phyloP scores from a whole-genome alignment of 176 grass and related monocot genomes.

The Rhynchospora pubera region DNA sequence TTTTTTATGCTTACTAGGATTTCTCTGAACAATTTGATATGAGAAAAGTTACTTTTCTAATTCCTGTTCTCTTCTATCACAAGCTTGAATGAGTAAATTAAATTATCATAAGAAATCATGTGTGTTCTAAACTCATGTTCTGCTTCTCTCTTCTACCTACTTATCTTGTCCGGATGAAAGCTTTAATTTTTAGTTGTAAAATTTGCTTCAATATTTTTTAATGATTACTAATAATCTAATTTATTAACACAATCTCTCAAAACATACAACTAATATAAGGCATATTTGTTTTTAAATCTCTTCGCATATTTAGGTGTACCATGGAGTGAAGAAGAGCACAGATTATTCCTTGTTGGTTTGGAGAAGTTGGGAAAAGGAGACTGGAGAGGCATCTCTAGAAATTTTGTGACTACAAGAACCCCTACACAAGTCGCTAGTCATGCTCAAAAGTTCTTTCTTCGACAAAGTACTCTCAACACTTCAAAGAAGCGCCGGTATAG shows the following conservation, averaged over 20 bases:
- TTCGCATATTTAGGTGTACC: slow-evolving; percentile 46
- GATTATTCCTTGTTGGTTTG: slow-evolving; percentile 62
- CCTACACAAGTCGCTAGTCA: slow-evolving; percentile 95
- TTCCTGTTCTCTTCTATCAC: background rate
- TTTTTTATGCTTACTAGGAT: background rate
- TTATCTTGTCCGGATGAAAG: background rate
- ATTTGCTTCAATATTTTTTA: no score
- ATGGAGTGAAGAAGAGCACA: slow-evolving; percentile 92
- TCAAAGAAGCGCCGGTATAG: slow-evolving; percentile 90
- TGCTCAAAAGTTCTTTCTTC: slow-evolving; percentile 90
- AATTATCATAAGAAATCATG: no score
- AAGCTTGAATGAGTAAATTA: no score
- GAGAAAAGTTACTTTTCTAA: background rate
- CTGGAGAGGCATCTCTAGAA: slow-evolving; percentile 85
- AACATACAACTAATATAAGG: background rate
- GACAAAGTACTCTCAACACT: slow-evolving; percentile 55
- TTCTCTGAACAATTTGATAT: background rate
- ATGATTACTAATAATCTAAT: background rate
- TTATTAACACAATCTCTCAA: background rate
- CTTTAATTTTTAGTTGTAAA: background rate
- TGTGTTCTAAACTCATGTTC: no score
- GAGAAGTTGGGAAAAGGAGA: slow-evolving; percentile 84
- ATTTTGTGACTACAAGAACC: slow-evolving; percentile 77
- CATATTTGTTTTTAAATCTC: background rate
- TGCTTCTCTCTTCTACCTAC: background rate